These are phyloP conservation scores for Penicillium sp. DNA, from an alignment of 2,329 filamentous ascomycete genomes.

Conservation along the genomic window DNA sequence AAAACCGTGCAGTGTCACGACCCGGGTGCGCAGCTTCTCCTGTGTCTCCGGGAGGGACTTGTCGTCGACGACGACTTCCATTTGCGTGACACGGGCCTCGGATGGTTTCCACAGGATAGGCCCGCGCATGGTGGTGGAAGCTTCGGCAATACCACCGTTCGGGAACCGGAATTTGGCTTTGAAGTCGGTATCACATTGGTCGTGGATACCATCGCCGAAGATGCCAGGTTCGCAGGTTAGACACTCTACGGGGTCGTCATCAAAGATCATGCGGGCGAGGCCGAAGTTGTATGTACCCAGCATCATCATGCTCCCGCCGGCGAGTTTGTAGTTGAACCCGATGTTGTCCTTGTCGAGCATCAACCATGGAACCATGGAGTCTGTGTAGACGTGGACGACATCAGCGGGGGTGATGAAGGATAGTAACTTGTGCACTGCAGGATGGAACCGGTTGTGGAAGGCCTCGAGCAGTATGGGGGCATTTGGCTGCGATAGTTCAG, in stretches of 20 bases:
- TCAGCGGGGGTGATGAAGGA: no score
- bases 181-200: slow-evolving; percentile 44
- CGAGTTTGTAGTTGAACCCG: slow-evolving; percentile 48
- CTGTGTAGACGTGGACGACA: no score
- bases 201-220: slow-evolving; percentile 31
- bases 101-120: slow-evolving; percentile 23
- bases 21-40: slow-evolving; percentile 20
- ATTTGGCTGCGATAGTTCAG: slow-evolving; percentile 27
- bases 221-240: not conserved
- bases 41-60: slow-evolving; percentile 35
- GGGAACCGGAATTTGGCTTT: slow-evolving; percentile 46
- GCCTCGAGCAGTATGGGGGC: slow-evolving; percentile 59
- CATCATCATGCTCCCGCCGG: slow-evolving; percentile 45
- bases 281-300: slow-evolving; percentile 47
- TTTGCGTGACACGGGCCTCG: slow-evolving; percentile 12
- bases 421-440: slow-evolving; percentile 50
- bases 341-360: slow-evolving; percentile 50
- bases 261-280: slow-evolving; percentile 36
- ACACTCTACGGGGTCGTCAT: not conserved
- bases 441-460: slow-evolving; percentile 58
- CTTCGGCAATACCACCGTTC: slow-evolving; percentile 42
- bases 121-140: slow-evolving; percentile 32
- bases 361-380: no score
- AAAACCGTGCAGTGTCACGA: slow-evolving; percentile 20
- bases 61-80: slow-evolving; percentile 30